phyloP scores from a whole-genome alignment of 768 basidiomycete species.

The Termitomyces sp. region DNA sequence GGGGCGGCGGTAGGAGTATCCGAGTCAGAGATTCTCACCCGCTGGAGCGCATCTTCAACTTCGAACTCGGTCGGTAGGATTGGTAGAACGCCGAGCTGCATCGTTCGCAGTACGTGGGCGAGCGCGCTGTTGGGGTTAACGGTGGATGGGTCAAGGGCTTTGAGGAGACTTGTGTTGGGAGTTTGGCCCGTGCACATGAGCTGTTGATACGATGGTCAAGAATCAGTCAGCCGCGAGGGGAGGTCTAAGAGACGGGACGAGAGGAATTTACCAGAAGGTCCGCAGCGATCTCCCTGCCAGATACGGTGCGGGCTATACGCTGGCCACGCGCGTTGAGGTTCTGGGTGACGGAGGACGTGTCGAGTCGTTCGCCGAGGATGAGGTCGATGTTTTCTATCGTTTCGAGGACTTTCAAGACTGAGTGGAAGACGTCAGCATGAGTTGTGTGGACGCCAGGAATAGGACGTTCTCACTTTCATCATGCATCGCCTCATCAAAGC shows the following conservation, averaged over 20 bases:
- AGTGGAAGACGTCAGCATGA: not conserved
- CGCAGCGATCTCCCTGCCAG: conserved; percentile 46
- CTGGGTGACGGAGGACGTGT: conserved; percentile 32
- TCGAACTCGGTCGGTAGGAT: conserved; percentile 9
- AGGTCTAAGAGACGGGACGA: too few species aligned
- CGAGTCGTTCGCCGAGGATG: conserved; percentile 53
- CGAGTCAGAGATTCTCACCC: conserved; percentile 16
- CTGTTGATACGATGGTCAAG: conserved; percentile 21
- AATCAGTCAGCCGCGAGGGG: not conserved
- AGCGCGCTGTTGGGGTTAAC: conserved; percentile 36
- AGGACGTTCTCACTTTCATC: not conserved
- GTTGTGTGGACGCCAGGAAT: not conserved
- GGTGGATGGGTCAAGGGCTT: conserved; percentile 34
- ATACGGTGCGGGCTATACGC: conserved; percentile 40
- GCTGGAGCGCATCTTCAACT: conserved; percentile 19
- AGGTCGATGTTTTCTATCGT: conserved; percentile 38
- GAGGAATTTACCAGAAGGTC: conserved; percentile 59
- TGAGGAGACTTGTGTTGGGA: conserved; percentile 50
- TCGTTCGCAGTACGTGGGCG: conserved; percentile 43
- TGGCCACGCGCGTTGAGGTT: conserved; percentile 23
- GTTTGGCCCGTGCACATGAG: conserved; percentile 60
- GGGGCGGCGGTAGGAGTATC: not conserved
- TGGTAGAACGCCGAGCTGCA: conserved; percentile 41
- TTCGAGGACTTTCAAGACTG: conserved; percentile 36
- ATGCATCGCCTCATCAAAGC: conserved; percentile 4